Conservation (phyloP, 148 eudicot genomes). For the Rhododendron ferrugineum region DNA sequence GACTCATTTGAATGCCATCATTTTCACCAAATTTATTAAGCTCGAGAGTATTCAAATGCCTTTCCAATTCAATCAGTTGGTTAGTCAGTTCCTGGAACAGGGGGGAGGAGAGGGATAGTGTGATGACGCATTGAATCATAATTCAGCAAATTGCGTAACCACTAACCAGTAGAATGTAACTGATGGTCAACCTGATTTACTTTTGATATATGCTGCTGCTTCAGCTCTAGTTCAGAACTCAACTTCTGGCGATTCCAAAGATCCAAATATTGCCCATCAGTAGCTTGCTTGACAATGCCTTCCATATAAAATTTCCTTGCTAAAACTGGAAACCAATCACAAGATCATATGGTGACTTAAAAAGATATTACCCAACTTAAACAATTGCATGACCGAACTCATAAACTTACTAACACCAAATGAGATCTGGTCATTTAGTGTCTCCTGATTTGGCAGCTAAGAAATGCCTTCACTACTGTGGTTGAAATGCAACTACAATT, state of each 20-base stretch:
- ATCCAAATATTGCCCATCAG: slow-evolving; percentile 76
- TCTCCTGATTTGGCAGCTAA: neutral
- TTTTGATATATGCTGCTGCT: slow-evolving; percentile 46
- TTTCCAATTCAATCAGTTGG: slow-evolving; percentile 72
- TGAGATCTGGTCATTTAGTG: neutral
- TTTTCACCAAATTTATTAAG: slow-evolving; percentile 65
- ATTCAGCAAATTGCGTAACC: neutral
- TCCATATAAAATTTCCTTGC: slow-evolving; percentile 73
- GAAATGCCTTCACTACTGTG: neutral
- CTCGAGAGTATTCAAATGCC: slow-evolving; percentile 84
- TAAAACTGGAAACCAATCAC: slow-evolving; percentile 44
- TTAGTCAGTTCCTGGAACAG: slow-evolving; percentile 60
- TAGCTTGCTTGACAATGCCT: slow-evolving; percentile 76
- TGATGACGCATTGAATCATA: neutral
- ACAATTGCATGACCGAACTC: neutral
- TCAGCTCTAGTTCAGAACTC: slow-evolving; percentile 82
- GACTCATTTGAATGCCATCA: slow-evolving; percentile 30
- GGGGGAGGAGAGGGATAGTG: slow-evolving; percentile 5
- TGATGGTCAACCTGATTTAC: slow-evolving; percentile 54
- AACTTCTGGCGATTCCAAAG: slow-evolving; percentile 82
- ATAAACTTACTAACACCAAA: neutral
- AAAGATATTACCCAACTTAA: slow-evolving; percentile 11
- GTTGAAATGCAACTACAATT: neutral
- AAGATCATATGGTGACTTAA: neutral
- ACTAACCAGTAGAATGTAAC: neutral